These are phyloP conservation scores for Excoecaria agallocha DNA, from an alignment of 345 rosid genomes.

Conservation along the genomic window DNA sequence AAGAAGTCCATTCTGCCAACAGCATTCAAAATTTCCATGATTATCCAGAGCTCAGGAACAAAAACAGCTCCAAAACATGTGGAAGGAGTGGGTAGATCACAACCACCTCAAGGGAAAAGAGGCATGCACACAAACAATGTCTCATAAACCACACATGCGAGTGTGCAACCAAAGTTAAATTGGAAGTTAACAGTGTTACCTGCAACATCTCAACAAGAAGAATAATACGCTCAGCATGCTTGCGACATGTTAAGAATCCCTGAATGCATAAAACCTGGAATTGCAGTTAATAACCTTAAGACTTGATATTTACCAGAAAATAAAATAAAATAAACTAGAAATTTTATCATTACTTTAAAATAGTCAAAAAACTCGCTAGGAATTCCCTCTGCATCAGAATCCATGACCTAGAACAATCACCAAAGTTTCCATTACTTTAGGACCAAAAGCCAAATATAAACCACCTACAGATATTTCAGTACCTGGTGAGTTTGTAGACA, in stretches of 20 bases:
- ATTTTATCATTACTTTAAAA: constrained; percentile 66
- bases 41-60: no score
- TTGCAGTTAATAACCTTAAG: constrained; percentile 6
- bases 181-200: constrained; percentile 38
- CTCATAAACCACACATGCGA: no score
- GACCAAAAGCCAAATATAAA: constrained; percentile 16
- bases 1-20: no score
- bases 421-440: constrained; percentile 1
- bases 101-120: not conserved
- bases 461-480: constrained; percentile 6
- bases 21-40: no score
- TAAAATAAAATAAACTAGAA: constrained; percentile 12
- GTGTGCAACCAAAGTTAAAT: not conserved
- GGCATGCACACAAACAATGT: not conserved
- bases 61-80: no score
- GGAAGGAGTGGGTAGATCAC: no score
- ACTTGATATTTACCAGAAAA: not conserved
- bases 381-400: constrained; percentile 98
- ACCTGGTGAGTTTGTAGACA: no score
- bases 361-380: constrained; percentile 99
- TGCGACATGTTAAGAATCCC: constrained; percentile 96
- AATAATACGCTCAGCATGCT: constrained; percentile 95
- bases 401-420: constrained; percentile 74
- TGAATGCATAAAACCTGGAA: constrained; percentile 91
- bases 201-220: constrained; percentile 99